Percentiles rank a stretch among this genome's conserved stretches.
phyloP scores from a whole-genome alignment of 768 basidiomycete genomes.

The Lentinula aciculospora region DNA sequence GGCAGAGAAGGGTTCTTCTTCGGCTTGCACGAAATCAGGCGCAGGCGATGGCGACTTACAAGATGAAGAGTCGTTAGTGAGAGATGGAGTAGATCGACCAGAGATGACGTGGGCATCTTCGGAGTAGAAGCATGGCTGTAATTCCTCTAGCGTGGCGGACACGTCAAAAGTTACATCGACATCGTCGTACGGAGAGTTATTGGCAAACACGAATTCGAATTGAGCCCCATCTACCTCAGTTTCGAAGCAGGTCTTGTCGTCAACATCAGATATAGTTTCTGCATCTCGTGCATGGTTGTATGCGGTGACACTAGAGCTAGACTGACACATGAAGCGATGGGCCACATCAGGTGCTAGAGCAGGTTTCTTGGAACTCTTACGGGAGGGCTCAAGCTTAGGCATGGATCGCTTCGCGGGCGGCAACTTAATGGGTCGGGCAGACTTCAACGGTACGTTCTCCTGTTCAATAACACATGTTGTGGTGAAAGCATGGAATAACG shows the following conservation, averaged over 20 bases:
- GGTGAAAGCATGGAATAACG: not conserved
- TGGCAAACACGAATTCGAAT: not conserved
- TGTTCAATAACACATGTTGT: not conserved
- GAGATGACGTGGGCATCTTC: not conserved
- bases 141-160: not conserved
- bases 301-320: not conserved
- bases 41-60: not conserved
- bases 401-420: not conserved
- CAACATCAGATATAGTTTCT: not conserved
- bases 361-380: not conserved
- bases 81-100: not conserved
- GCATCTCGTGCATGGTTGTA: not conserved
- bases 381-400: not conserved
- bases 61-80: not conserved
- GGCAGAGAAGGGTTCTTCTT: not conserved
- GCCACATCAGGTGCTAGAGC: not conserved
- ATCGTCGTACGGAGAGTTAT: not conserved
- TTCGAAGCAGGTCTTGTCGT: not conserved
- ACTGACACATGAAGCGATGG: not conserved
- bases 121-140: not conserved
- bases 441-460: not conserved
- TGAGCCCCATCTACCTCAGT: not conserved
- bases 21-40: not conserved
- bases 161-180: not conserved
- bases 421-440: not conserved